phyloP scores from a whole-genome alignment of 2,329 filamentous ascomycete genomes.

The Neobulgaria alba region DNA sequence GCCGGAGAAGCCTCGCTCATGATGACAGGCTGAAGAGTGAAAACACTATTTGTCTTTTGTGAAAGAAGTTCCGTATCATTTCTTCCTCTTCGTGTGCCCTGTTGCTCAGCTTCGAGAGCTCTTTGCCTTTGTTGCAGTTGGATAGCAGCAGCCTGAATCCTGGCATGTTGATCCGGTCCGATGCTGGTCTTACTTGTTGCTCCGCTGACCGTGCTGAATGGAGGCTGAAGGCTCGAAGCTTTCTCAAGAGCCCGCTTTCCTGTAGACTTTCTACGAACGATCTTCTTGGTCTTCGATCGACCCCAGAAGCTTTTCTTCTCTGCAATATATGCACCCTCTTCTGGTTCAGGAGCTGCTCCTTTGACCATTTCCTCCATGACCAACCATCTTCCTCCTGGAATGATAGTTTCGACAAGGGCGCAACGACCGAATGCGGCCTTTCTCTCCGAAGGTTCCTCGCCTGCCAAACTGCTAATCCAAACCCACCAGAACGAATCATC shows the following conservation, averaged over 20 bases:
- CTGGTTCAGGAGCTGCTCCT: slow-evolving; percentile 77
- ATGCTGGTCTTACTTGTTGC: slow-evolving; percentile 71
- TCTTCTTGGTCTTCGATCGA: slow-evolving; percentile 64
- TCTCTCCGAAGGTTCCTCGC: slow-evolving; percentile 74
- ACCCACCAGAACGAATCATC: slow-evolving; percentile 99
- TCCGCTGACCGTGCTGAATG: slow-evolving; percentile 33
- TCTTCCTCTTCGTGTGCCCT: slow-evolving; percentile 41
- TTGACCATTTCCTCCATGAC: slow-evolving; percentile 96
- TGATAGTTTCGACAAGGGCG: slow-evolving; percentile 81
- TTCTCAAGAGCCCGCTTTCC: slow-evolving; percentile 50
- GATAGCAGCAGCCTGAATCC: slow-evolving; percentile 83
- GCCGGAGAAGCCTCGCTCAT: slow-evolving; percentile 83
- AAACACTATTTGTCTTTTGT: slow-evolving; percentile 78
- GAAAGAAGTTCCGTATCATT: slow-evolving; percentile 48
- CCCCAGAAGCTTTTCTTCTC: slow-evolving; percentile 95
- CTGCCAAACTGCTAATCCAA: slow-evolving; percentile 94
- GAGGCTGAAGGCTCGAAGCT: slow-evolving; percentile 31
- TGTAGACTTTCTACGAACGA: slow-evolving; percentile 60
- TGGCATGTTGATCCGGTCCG: slow-evolving; percentile 83
- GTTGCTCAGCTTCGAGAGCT: slow-evolving; percentile 53
- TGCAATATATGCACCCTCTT: slow-evolving; percentile 79
- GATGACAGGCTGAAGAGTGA: slow-evolving; percentile 79
- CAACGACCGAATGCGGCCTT: slow-evolving; percentile 94
- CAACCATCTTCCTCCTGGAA: slow-evolving; percentile 76
- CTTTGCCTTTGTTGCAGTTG: slow-evolving; percentile 70